These are phyloP conservation scores for Pestalotiopsis fici DNA, from an alignment of 2,329 filamentous ascomycete genomes.

Conservation along the genomic window DNA sequence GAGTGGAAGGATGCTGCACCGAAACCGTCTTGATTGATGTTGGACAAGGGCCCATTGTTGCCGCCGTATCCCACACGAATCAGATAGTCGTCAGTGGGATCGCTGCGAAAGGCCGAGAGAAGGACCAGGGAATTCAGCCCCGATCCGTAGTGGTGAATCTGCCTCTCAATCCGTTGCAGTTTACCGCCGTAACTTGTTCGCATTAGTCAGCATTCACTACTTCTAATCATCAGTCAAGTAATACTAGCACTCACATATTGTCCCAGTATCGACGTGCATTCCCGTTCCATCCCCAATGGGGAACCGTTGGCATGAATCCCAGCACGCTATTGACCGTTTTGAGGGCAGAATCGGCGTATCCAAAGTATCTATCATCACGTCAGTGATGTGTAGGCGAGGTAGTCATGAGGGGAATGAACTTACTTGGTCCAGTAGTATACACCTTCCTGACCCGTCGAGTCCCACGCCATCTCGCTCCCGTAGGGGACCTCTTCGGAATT, in stretches of 20 bases:
- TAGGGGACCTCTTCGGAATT: constrained; percentile 52
- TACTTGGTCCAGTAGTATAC: constrained; percentile 60
- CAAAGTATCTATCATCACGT: constrained; percentile 44
- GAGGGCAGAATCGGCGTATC: constrained; percentile 39
- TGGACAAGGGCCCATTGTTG: constrained; percentile 52
- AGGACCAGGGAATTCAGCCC: constrained; percentile 58
- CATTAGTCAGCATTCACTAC: neutral
- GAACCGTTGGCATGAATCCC: constrained; percentile 57
- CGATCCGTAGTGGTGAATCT: constrained; percentile 64
- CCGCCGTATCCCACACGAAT: constrained; percentile 57
- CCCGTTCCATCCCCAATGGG: constrained; percentile 65
- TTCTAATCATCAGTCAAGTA: neutral
- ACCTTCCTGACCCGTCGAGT: constrained; percentile 62
- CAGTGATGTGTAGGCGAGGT: neutral
- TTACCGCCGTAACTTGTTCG: constrained; percentile 40
- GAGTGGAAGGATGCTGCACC: constrained; percentile 58
- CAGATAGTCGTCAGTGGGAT: constrained; percentile 47
- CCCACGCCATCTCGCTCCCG: constrained; percentile 64
- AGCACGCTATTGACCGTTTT: constrained; percentile 56
- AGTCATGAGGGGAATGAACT: constrained; percentile 12
- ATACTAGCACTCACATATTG: constrained; percentile 42
- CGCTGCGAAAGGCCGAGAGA: constrained; percentile 49
- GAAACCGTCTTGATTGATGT: constrained; percentile 57
- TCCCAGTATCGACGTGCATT: constrained; percentile 64
- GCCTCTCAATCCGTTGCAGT: constrained; percentile 42